Base-by-base conservation (phyloP, 2,329 filamentous ascomycete genomes). In the Karstenula rhodostoma region DNA sequence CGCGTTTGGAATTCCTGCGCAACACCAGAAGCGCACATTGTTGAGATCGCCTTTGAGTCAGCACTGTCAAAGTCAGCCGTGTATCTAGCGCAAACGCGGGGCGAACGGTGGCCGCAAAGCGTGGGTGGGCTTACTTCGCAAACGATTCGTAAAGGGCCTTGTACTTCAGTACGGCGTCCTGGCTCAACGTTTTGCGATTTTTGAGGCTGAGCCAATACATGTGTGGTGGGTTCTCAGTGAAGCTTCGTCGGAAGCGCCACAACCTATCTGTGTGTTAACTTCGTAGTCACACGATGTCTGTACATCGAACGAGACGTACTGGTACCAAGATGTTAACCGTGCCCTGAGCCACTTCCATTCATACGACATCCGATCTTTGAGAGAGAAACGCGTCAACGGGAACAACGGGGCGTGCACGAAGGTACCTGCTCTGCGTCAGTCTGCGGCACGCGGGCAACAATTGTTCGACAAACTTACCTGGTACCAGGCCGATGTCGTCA, bases 121-220 rank as follows among this genome's bases (percentile, higher is more conserved):
- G 23, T 12, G n/a, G 15, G 5, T 4, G 7, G 15, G 58, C 66
- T 46, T 68, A 72, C 70, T 57, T 76, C 7, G 89, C 89, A 53
- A 90, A 84, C 4, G 86, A 86, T 61, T 83, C 81, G 67, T 87
- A 86, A 81, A 91, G 86, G 66, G 85, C 78, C 48, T 78, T 77
- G 75, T 91, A 87, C 70, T 90, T 80, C n/a, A 80, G 81, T 66
- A 85, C 82, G 33, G 87, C 89, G 0, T 83, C 19, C 8, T 44
- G 27, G 4, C 33, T 23, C 33, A 56, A 23, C 17, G 52, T 23
- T 27, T 27, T 40, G 35, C 46, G 51, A n/a, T 27, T 22, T 33
- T 49, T 51, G 23, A 32, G 29, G 35, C 52, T 51, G n/a, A 40
- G 27, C 37, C 48, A 52, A 46, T 44, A 44, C 46, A 57, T 40